Conservation (phyloP, 208 protist species). For the Trypanosoma grayi region DNA sequence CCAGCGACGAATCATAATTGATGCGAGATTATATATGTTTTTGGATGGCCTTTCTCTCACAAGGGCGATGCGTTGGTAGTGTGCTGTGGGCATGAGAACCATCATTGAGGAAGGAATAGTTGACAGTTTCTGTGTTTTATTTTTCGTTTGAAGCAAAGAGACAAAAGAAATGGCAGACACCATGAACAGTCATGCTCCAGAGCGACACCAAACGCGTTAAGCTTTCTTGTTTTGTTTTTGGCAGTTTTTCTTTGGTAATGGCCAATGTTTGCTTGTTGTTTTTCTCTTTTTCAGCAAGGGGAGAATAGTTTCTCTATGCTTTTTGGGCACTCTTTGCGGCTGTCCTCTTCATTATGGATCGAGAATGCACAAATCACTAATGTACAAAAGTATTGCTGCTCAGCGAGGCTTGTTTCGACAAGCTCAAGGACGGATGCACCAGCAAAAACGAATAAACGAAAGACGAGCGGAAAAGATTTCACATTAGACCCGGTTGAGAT, state of each 20-base stretch:
- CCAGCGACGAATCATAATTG: constrained; percentile 38
- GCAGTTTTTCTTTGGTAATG: too few relatives aligned
- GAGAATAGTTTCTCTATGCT: not conserved
- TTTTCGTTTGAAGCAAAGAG: constrained; percentile 18
- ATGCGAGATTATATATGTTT: constrained; percentile 73
- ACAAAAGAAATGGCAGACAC: not conserved
- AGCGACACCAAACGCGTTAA: too few relatives aligned
- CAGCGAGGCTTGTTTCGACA: constrained; percentile 9
- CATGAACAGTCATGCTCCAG: too few relatives aligned
- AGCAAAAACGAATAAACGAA: not conserved
- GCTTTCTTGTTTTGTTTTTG: too few relatives aligned
- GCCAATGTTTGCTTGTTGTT: not conserved
- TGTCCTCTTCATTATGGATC: not conserved
- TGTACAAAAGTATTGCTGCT: not conserved
- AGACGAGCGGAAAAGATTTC: constrained; percentile 13
- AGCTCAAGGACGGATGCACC: not conserved
- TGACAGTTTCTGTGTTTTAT: constrained; percentile 17
- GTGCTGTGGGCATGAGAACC: not conserved
- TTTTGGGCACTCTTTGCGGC: not conserved
- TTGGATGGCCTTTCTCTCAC: constrained; percentile 25
- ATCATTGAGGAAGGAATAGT: not conserved
- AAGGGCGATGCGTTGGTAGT: not conserved
- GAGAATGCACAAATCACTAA: not conserved
- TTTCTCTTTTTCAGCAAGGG: not conserved
- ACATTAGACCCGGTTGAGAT: constrained; percentile 28